Base-by-base conservation (phyloP, 352 stramenopile genomes). In the Phytophthora foliorum region DNA sequence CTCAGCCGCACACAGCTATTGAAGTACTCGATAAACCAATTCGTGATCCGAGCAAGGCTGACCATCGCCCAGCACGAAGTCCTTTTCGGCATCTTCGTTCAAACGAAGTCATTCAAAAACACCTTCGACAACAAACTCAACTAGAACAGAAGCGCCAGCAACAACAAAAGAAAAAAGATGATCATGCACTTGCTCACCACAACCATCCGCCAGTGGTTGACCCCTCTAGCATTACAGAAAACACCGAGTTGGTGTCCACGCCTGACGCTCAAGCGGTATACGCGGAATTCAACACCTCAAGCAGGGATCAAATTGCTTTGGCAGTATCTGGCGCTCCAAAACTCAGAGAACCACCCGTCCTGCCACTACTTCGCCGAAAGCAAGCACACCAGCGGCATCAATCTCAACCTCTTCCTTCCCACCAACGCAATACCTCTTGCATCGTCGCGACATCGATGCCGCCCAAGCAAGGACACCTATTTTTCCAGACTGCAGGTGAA, bases 401-500 rank as follows among this genome's bases (percentile, higher is more conserved):
- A 29, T 72, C 56, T 2, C 50, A 46, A 41, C 49, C 61, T 59
- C 48, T 55, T 24, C 36, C 48, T 6, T 25, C 48, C 19, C 65
- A 74, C 8, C 67, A 60, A 10, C 46, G 53, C 14, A 61, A 17
- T 14, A 24, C 39, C 11, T 55, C 44, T 39, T 42, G 42, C 19
- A 41, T 58, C 36, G 2, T 48, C 44, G 24, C 56, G 24, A 22
- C 57, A 3, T 49, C 51, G 19, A 55, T 53, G 3, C 58, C 53
- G 27, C 21, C 36, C 17, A 74, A 74, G 36, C 68, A 72, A 49
- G 16, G 42, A 8, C 62, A 69, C 21, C 44, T 76, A n/a, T 76
- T 69, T 52, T 76, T 76, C n/a, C 63, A 76, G 36, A 64, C 38
- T 14, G 9, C 24, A 13, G 45, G 57, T 17, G 53, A 66, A 55